A percentile compares a stretch with the other conserved stretches of the same genome.
These are phyloP conservation scores for Leavenworthia alabamica DNA, from an alignment of 345 rosid species.

Conservation along the genomic window DNA sequence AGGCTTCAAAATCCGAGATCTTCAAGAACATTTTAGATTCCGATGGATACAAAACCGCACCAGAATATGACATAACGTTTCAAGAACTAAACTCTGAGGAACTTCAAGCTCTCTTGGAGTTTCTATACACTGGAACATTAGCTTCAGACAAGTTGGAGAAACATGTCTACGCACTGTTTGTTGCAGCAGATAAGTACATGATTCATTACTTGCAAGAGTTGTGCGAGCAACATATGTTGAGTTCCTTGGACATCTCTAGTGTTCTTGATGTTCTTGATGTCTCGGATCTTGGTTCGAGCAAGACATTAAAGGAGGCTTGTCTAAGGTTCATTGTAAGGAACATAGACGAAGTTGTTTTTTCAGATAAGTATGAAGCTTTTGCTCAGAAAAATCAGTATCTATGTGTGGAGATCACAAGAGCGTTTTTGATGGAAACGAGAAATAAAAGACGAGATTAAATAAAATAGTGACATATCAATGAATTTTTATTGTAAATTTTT, in stretches of 20 bases:
- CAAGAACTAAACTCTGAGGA: constrained; percentile 56
- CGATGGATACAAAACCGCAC: constrained; percentile 57
- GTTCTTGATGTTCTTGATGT: constrained; percentile 59
- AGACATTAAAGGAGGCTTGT: constrained; percentile 45
- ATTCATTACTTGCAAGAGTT: constrained; percentile 51
- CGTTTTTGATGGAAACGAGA: constrained; percentile 45
- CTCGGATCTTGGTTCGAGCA: constrained; percentile 49
- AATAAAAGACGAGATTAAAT: constrained; percentile 24
- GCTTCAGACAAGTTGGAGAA: constrained; percentile 41
- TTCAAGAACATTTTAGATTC: constrained; percentile 68
- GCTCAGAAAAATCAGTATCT: constrained; percentile 50
- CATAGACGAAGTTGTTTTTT: constrained; percentile 54
- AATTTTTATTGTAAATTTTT: neutral
- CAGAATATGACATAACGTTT: constrained; percentile 42
- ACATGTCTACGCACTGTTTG: constrained; percentile 46
- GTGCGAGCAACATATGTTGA: constrained; percentile 55
- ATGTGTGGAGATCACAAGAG: constrained; percentile 63
- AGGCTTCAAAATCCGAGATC: constrained; percentile 83
- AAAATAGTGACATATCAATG: neutral
- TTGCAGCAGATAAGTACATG: constrained; percentile 74
- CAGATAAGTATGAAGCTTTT: constrained; percentile 54
- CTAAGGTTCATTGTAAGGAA: constrained; percentile 49
- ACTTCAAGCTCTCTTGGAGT: constrained; percentile 66
- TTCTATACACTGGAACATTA: constrained; percentile 68
- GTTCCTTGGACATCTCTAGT: constrained; percentile 37